Base-by-base conservation (phyloP, 108 stramenopile species). In the Skeletonema costatum region DNA sequence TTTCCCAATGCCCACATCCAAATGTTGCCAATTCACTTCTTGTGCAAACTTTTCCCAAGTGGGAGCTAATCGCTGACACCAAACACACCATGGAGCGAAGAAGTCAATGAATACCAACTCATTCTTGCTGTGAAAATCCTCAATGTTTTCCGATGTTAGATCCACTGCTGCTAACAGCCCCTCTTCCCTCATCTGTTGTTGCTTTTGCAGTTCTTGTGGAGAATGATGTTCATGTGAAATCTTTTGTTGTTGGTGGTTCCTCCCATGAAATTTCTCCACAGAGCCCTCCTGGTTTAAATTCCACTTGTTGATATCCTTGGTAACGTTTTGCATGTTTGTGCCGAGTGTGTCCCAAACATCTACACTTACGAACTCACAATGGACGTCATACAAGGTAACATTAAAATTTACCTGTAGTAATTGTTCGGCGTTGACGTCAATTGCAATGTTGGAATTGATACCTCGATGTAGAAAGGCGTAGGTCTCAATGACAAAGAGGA, bases 261-360 rank as follows among this genome's bases (percentile, higher is more conserved):
- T 85, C 39, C 98, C 97, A 61, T 92, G 86, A 73, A 94, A 98
- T 35, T 93, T 85, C n/a, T 94, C 77, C 21, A 89, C 74, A 62
- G 87, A 66, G 1, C 98, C 97, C 6, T 71, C 48, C 30, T 88
- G 87, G 69, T 97, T 93, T 17, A 98, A 39, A 76, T 97, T 96
- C 98, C 98, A 99, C 86, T 98, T 99, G 80, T 98, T 93, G n/a
- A 99, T 91, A 71, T 99, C 98, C 67, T 95, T 93, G 75, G 97
- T 99, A 5, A 99, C 94, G 81, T 99, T 98, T 76, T 97, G 93
- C 32, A 90, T 87, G 80, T 98, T 97, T 10, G 97, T 98, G 36
- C 98, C 98, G 60, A 96, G 80, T 46, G 93, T 91, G 71, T 95
- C 97, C 90, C 90, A 92, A 1, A 95, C 95, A 77, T 95, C 97